Conservation (phyloP, 1,284 basidiomycete genomes). For the Ustilago curta region DNA sequence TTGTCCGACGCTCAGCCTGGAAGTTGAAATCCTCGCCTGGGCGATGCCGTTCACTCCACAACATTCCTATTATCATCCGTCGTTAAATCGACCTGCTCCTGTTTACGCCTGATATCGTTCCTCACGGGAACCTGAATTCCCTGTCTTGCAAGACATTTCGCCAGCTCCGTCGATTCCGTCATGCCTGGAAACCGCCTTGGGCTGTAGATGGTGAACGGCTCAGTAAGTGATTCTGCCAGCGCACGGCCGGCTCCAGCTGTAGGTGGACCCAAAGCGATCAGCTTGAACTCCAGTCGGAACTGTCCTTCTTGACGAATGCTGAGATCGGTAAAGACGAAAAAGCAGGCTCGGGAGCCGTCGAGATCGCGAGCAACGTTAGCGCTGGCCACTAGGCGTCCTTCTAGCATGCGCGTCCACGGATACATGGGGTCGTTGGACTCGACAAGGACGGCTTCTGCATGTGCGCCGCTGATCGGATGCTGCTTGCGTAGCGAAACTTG, state of each 20-base stretch:
- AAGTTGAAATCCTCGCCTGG: too few species aligned
- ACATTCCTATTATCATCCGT: slow-evolving; percentile 10
- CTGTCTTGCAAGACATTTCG: slow-evolving; percentile 50
- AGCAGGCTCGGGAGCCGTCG: slow-evolving; percentile 45
- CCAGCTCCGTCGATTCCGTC: slow-evolving; percentile 53
- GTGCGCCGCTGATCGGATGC: slow-evolving; percentile 15
- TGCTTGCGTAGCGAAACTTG: slow-evolving; percentile 40
- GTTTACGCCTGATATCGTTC: slow-evolving; percentile 41
- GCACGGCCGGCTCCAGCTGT: slow-evolving; percentile 21
- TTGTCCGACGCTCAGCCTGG: too few species aligned
- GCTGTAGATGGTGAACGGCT: slow-evolving; percentile 47
- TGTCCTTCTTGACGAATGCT: slow-evolving; percentile 54
- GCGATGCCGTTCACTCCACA: slow-evolving; percentile 5
- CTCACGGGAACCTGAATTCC: slow-evolving; percentile 55
- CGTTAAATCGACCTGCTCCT: slow-evolving; percentile 19
- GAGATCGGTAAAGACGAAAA: slow-evolving; percentile 56
- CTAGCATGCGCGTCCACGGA: slow-evolving; percentile 46
- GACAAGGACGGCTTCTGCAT: slow-evolving; percentile 29
- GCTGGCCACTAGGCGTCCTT: slow-evolving; percentile 45
- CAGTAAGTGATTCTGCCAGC: slow-evolving; percentile 33
- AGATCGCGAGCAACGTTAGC: slow-evolving; percentile 50
- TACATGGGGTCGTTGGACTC: slow-evolving; percentile 33
- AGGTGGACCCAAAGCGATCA: slow-evolving; percentile 28
- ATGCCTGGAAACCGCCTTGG: slow-evolving; percentile 51
- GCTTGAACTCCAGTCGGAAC: slow-evolving; percentile 44